Evolutionary conservation across 208 protist species (phyloP), one percentile per base, ranked within the genome.

Genomic region (Herpetomonas tarakana): DNA sequence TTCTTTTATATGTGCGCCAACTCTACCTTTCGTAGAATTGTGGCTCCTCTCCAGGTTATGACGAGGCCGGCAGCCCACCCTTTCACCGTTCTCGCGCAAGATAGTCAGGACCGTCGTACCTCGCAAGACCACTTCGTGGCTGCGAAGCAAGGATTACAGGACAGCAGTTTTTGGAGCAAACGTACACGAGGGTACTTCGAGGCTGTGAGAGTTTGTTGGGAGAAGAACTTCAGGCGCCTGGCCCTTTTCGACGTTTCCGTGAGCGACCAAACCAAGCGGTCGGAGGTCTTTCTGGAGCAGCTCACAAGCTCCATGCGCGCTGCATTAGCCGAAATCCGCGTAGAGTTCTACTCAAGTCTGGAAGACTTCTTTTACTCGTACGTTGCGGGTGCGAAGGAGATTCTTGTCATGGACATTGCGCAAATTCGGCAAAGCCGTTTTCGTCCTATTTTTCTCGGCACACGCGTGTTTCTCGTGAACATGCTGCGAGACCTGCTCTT

Each of bases 1-100:
- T 92, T 84, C 68, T 78, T 83, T 35, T 95, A 95, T 65, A 84
- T 95, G 80, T 85, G 75, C 71, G 69, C 75, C 11, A 79, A 78
- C 74, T 69, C 66, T 19, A 49, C 85, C 56, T 88, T 86, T 65
- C 64, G 81, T 39, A 62, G 60, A 26, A 77, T 93, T 54, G 38
- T 95, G 19, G 56, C 71, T 27, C 83, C 89, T 16, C 69, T 95
- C 28, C 74, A 88, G 31, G 27, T 92, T 26, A 52, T 62, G 52
- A 73, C 56, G 2, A 24, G 19, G 1, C 69, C 78, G 0, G 52
- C 61, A 22, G 16, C 26, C 11, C 9, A 6, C 1, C 25, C 45
- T 18, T 65, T 30, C 41, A 57, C 38, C 26, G 35, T 64, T 30
- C 44, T 62, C 1, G 26, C 28, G 19, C 49, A 56, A 3, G 6